A percentile compares a stretch with the other conserved stretches of the same genome.
These are phyloP conservation scores for Hypomontagnella monticulosa DNA, from an alignment of 495 filamentous ascomycete species.

Conservation along the genomic window DNA sequence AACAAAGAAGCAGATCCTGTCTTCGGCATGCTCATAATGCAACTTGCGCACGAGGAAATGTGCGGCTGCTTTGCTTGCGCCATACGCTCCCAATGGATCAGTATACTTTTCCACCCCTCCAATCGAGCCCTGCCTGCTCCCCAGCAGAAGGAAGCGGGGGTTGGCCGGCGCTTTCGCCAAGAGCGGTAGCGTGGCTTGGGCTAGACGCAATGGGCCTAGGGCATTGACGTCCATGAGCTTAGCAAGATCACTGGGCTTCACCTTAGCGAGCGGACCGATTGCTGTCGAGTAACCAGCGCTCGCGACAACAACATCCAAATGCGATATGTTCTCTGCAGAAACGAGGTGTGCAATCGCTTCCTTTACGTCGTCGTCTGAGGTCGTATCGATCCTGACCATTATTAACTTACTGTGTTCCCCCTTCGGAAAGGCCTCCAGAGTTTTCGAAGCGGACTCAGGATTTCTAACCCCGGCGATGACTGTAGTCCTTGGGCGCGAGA, in stretches of 20 bases:
- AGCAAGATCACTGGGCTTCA: slow-evolving; percentile 12
- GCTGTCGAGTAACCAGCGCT: slow-evolving; percentile 53
- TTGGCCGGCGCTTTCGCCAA: slow-evolving; percentile 34
- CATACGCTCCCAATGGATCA: slow-evolving; percentile 45
- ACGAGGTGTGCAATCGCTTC: slow-evolving; percentile 35
- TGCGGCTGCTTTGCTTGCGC: slow-evolving; percentile 51
- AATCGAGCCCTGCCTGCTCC: slow-evolving; percentile 44
- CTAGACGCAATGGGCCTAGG: slow-evolving; percentile 49
- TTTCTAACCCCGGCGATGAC: slow-evolving; percentile 56
- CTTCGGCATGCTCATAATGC: slow-evolving; percentile 46
- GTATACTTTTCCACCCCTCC: slow-evolving; percentile 34
- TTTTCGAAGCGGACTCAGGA: slow-evolving; percentile 32
- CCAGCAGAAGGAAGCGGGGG: slow-evolving; percentile 52
- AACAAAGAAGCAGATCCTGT: slow-evolving; percentile 43
- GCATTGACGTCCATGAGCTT: slow-evolving; percentile 49
- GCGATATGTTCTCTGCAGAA: slow-evolving; percentile 47
- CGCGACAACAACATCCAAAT: slow-evolving; percentile 59
- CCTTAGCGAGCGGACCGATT: slow-evolving; percentile 36
- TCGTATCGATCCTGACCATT: slow-evolving; percentile 53
- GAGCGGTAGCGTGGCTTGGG: slow-evolving; percentile 53
- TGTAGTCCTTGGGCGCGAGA: slow-evolving; percentile 50
- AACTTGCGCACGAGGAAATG: slow-evolving; percentile 54
- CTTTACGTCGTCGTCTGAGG: slow-evolving; percentile 42
- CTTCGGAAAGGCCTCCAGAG: slow-evolving; percentile 45
- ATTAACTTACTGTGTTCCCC: slow-evolving; percentile 47